Evolutionary conservation across 1,284 basidiomycete genomes (phyloP).

Genomic region (Ganoderma sinense): DNA sequence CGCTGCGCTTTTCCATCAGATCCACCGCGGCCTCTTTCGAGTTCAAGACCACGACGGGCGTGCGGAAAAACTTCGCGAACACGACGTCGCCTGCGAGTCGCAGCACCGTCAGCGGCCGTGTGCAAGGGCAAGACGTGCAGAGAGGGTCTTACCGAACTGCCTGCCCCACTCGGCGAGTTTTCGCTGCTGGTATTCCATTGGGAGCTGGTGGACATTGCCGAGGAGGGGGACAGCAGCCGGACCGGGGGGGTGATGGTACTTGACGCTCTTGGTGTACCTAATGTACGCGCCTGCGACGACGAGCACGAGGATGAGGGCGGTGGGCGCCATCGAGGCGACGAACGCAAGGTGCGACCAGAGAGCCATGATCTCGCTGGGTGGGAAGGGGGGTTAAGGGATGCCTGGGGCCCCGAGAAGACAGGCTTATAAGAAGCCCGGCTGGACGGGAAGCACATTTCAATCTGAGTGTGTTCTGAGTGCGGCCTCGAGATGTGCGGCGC

Average conservation of each 20-base stretch:
- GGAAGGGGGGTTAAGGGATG: constrained; percentile 5
- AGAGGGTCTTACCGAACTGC: constrained; percentile 25
- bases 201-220: constrained; percentile 35
- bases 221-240: constrained; percentile 30
- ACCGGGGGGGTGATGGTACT: constrained; percentile 30
- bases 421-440: constrained; percentile 16
- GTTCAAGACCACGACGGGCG: constrained; percentile 46
- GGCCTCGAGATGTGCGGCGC: not conserved
- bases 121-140: not conserved
- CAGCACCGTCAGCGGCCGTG: not conserved
- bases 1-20: constrained; percentile 50
- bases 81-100: constrained; percentile 44
- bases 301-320: constrained; percentile 11
- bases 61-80: constrained; percentile 43
- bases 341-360: constrained; percentile 14
- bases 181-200: constrained; percentile 29
- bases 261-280: constrained; percentile 12
- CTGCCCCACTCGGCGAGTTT: constrained; percentile 33
- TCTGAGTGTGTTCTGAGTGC: constrained; percentile 10
- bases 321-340: constrained; percentile 11
- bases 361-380: constrained; percentile 14
- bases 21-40: constrained; percentile 44
- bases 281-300: constrained; percentile 18
- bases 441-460: constrained; percentile 6
- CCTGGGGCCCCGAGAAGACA: not conserved